Evolutionary conservation across 2,329 filamentous ascomycete genomes (phyloP).

Genomic region (Cephalotrichum gorgonifer): DNA sequence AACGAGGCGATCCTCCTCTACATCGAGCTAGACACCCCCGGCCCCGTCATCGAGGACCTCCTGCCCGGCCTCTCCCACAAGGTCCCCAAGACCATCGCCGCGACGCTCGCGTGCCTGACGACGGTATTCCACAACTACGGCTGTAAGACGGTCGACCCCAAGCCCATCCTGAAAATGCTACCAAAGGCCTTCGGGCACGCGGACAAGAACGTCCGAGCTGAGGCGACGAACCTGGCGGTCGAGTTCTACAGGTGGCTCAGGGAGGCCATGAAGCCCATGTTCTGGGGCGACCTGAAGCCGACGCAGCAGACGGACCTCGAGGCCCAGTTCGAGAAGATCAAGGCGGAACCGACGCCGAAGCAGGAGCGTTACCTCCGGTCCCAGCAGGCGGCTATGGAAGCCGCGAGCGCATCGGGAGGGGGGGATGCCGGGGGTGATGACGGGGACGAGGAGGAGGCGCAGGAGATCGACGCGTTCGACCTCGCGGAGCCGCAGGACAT

Average conservation of each 20-base stretch:
- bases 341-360: slow-evolving; percentile 76
- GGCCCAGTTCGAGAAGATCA: slow-evolving; percentile 86
- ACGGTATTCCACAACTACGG: slow-evolving; percentile 89
- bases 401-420: slow-evolving; percentile 37
- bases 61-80: slow-evolving; percentile 77
- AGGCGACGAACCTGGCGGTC: slow-evolving; percentile 81
- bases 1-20: slow-evolving; percentile 81
- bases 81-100: slow-evolving; percentile 74
- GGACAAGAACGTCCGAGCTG: slow-evolving; percentile 94
- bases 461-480: slow-evolving; percentile 70
- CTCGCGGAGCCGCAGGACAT: slow-evolving; percentile 83
- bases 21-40: slow-evolving; percentile 78
- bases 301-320: slow-evolving; percentile 93
- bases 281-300: slow-evolving; percentile 91
- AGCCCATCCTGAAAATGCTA: slow-evolving; percentile 76
- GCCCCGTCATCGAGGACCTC: slow-evolving; percentile 82
- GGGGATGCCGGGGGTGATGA: slow-evolving; percentile 41
- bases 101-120: slow-evolving; percentile 64
- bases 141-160: slow-evolving; percentile 87
- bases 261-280: slow-evolving; percentile 96
- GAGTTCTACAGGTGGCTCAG: slow-evolving; percentile 96
- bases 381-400: slow-evolving; percentile 74
- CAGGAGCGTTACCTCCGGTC: slow-evolving; percentile 81
- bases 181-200: slow-evolving; percentile 92
- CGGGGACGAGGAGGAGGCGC: slow-evolving; percentile 45